phyloP scores from a whole-genome alignment of 139 green algal species.

The Ettlia oleoabundans region DNA sequence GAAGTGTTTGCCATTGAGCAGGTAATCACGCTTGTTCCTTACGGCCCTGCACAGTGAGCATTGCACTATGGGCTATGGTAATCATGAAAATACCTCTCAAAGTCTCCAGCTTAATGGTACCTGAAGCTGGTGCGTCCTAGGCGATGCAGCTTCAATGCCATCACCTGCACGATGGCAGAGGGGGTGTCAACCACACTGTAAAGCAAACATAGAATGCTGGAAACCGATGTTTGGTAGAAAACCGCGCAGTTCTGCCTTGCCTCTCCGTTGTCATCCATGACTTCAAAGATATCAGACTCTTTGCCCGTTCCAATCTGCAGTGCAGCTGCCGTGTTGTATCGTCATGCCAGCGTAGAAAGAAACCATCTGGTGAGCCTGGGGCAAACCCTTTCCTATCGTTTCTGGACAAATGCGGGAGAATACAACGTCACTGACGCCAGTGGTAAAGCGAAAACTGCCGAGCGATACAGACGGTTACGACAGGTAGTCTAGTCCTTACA shows the following conservation, averaged over 20 bases:
- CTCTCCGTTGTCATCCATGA: conserved; percentile 79
- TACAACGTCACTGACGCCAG: too few relatives aligned
- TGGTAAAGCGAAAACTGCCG: too few relatives aligned
- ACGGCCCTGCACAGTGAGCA: conserved; percentile 69
- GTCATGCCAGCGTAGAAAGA: not conserved
- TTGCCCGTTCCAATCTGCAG: conserved; percentile 95
- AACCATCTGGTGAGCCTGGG: not conserved
- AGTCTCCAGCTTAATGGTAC: not conserved
- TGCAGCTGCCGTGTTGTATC: not conserved
- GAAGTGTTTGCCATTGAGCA: conserved; percentile 63
- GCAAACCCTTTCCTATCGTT: too few relatives aligned
- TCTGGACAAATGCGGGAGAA: too few relatives aligned
- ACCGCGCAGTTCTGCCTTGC: too few relatives aligned
- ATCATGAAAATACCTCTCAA: not conserved
- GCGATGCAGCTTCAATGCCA: conserved; percentile 96
- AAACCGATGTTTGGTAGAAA: too few relatives aligned
- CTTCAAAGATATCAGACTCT: conserved; percentile 95
- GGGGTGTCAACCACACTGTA: too few relatives aligned
- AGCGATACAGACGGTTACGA: too few relatives aligned
- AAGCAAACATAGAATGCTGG: too few relatives aligned
- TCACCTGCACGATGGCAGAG: conserved; percentile 23
- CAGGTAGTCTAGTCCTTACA: too few relatives aligned
- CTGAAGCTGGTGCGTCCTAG: conserved; percentile 97
- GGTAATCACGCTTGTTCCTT: conserved; percentile 97
- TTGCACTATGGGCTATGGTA: not conserved